phyloP scores from a whole-genome alignment of 1,139 yeast genomes.

The Pneumocystis oryctolagi region DNA sequence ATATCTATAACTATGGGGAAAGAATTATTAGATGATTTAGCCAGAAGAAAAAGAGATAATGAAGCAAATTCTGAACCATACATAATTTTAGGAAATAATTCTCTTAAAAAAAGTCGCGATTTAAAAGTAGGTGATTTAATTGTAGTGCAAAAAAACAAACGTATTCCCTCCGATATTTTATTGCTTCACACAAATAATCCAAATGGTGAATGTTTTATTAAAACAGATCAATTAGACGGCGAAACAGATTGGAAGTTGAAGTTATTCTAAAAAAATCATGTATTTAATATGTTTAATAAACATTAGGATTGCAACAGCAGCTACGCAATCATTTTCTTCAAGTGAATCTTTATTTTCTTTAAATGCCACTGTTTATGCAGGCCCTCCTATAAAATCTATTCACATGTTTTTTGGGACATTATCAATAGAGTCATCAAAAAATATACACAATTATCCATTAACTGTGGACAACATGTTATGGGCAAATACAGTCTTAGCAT shows the following conservation, averaged over 20 bases:
- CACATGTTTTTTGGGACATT: conserved; percentile 54
- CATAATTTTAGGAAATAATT: conserved; percentile 43
- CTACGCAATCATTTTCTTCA: conserved; percentile 43
- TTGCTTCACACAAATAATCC: conserved; percentile 68
- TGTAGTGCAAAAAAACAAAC: conserved; percentile 60
- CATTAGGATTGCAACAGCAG: conserved; percentile 37
- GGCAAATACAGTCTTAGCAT: conserved; percentile 95
- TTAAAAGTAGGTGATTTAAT: conserved; percentile 78
- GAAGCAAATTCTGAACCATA: conserved; percentile 78
- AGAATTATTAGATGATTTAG: conserved; percentile 89
- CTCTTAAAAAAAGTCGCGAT: conserved; percentile 43
- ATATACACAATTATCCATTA: conserved; percentile 47
- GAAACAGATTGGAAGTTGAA: conserved; percentile 94
- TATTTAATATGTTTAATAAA: neutral
- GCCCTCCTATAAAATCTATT: conserved; percentile 70
- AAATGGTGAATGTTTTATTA: conserved; percentile 77
- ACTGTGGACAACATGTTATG: conserved; percentile 85
- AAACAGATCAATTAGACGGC: conserved; percentile 96
- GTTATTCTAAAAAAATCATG: neutral
- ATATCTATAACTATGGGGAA: conserved; percentile 83
- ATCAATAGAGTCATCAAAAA: conserved; percentile 24
- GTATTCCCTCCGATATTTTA: conserved; percentile 89
- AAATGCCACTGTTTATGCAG: conserved; percentile 40
- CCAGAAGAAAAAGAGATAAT: conserved; percentile 73
- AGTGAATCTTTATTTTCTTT: conserved; percentile 31